Evolutionary conservation across 306 rosid genomes (phyloP), one percentile per base, ranked within the genome.

Genomic region (Argentina anserina): DNA sequence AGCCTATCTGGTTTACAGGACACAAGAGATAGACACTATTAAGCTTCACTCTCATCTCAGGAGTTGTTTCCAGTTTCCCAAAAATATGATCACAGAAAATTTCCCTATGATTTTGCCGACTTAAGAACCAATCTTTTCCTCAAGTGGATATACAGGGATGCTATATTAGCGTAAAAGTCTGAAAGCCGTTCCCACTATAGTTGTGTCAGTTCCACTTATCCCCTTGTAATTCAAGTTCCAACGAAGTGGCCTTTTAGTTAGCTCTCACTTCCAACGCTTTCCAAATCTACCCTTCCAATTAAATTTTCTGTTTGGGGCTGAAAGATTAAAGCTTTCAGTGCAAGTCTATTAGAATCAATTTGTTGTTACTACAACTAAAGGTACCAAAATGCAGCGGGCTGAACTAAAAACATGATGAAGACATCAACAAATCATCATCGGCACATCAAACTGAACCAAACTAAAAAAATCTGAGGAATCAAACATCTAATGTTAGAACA

Each of bases 1-100:
- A 75, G 73, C 56, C 62, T 85, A 80, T 88, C 98, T 90, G 96
- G 84, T 70, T 84, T 74, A 67, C 52, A 55, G 70, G 60, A 84
- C 69, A 79, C 50, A 69, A 76, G 55, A 60, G 63, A 80, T 81
- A 76, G 36, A 69, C 40, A 59, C 11, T 50, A 40, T 65, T 78
- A 62, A 71, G 58, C 75, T 76, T 18, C 33, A 49, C 47, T 28
- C 67, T 63, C 58, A 20, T 58, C 41, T 45, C 40, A 52, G 3
- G 8, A 45, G 42, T 60, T 31, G 12, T 10, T 60, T 17, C 66
- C 66, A 9, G 46, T 0, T 43, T 31, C 25, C 39, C 29, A 20
- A 43, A 55, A 20, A 66, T 34, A 55, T 58, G 42, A 67, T 36
- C 69, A 72, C 25, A 77, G 40, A 64, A 61, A 21, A 70, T 21